Evolutionary conservation across 176 grass and related monocot species (phyloP), one percentile per base, ranked within the genome.

Genomic region (Lolium rigidum): DNA sequence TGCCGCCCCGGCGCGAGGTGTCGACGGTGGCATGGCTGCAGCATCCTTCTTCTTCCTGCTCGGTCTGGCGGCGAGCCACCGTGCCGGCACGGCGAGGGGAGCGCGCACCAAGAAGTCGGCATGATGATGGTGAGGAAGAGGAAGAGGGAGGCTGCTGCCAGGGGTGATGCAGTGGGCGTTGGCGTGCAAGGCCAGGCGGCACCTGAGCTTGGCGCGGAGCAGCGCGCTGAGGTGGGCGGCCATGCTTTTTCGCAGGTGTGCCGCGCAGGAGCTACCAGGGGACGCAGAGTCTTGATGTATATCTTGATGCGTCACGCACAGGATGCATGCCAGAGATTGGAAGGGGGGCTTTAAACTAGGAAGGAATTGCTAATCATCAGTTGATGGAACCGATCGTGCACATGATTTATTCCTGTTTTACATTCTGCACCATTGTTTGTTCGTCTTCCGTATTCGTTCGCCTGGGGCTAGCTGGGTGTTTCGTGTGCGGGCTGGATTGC

Each of bases 1-100:
- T 43, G 21, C 54, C 6, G 3, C 22, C 1, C 60, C 10, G 60
- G 22, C 22, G 9, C 22, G 3, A n/a, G 89, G 50, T 9, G 76
- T 47, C 16, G 5, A n/a, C 75, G 88, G 85, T 62, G 81, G 59
- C 62, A 88, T 28, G 21, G 88, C 63, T 48, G 20, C 10, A 12
- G n/a, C 69, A 10, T 7, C n/a, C 2, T 93, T 87, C 78, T 88
- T 88, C 82, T 85, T 43, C 41, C 41, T 90, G 50, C 84, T 86
- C 26, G 82, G 87, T 70, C 86, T 90, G 12, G 89, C 82, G 1
- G 82, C 46, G 6, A 96, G 35, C 20, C 82, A 91, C 58, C 78
- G 77, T 31, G 79, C 77, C 70, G 41, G 20, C 20, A 47, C 22
- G 10, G 60, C 22, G 60, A 63, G 60, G 10, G 60, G 60, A 9